Evolutionary conservation across 208 protist genomes (phyloP), one percentile per base, ranked within the genome.

Genomic region (Acanthamoeba sp.): DNA sequence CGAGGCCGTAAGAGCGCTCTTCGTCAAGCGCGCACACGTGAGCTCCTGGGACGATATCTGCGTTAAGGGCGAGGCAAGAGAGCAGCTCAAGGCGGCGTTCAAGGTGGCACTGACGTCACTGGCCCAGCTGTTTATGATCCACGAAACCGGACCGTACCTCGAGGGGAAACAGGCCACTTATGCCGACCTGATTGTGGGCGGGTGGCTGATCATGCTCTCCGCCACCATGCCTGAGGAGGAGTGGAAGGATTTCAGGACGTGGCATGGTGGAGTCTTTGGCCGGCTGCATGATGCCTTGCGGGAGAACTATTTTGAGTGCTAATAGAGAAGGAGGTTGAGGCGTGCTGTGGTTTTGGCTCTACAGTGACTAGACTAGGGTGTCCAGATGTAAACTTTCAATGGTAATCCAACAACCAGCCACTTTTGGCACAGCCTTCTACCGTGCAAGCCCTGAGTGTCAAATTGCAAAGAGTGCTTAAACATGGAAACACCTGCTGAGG

Each of bases 201-300:
- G 57, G 57, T 64, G 57, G 57, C 57, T 64, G 57, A 64, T n/a
- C 57, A 64, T 64, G 57, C 57, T 64, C 57, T 64, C 57, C 57
- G 24, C 24, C 57, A 64, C 24, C 57, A 64, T 64, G 57, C 57
- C 57, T 24, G 57, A 64, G 57, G 57, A 64, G 57, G 57, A 64
- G 57, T 64, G 57, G 57, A 64, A 64, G 57, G 57, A 64, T 64
- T 64, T 64, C 57, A 64, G 57, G 57, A 64, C 57, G 57, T 64
- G 57, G 57, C 57, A 64, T 64, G 57, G 57, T 64, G 57, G 57
- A 64, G 57, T 64, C 57, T 64, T 64, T 64, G 57, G 20, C 57
- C 57, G 24, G 57, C 57, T 64, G 57, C 57, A 64, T 64, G 57
- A 64, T 64, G 57, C 57, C 57, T 64, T 64, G 57, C 57, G 24